These are phyloP conservation scores for Rhynchosporium agropyri DNA, from an alignment of 2,329 filamentous ascomycete genomes.

Conservation along the genomic window DNA sequence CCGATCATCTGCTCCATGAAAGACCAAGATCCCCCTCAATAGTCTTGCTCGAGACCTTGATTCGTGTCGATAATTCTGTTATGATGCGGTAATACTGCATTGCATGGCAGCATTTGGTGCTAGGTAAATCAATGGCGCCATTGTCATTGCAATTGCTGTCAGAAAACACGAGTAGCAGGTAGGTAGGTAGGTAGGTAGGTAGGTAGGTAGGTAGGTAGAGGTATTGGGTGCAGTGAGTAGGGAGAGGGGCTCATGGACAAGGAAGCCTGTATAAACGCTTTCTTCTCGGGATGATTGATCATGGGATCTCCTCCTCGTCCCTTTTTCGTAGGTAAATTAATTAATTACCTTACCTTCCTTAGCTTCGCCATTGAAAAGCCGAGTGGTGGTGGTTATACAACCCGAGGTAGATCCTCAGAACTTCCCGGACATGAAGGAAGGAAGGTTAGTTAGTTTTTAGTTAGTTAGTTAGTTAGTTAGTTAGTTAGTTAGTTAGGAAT, in stretches of 20 bases:
- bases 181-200: neutral
- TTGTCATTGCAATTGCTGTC: conserved; percentile 16
- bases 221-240: neutral
- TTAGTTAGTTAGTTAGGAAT: too few relatives aligned
- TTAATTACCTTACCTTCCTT: too few relatives aligned
- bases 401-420: conserved; percentile 6
- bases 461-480: too few relatives aligned
- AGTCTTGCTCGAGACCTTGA: conserved; percentile 8
- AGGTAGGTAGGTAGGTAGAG: neutral
- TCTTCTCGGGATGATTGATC: too few relatives aligned
- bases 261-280: too few relatives aligned
- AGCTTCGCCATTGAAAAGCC: neutral
- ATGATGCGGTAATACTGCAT: conserved; percentile 18
- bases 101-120: neutral
- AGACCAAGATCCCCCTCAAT: neutral
- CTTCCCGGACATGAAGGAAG: neutral
- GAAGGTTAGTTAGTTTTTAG: too few relatives aligned
- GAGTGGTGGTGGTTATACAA: neutral
- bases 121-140: conserved; percentile 2
- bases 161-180: neutral
- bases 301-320: too few relatives aligned
- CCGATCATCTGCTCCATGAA: conserved; percentile 4
- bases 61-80: neutral
- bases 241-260: too few relatives aligned
- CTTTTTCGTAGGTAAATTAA: too few relatives aligned